Base-by-base conservation (phyloP, 2,329 filamentous ascomycete genomes). In the Monosporascus sp. region DNA sequence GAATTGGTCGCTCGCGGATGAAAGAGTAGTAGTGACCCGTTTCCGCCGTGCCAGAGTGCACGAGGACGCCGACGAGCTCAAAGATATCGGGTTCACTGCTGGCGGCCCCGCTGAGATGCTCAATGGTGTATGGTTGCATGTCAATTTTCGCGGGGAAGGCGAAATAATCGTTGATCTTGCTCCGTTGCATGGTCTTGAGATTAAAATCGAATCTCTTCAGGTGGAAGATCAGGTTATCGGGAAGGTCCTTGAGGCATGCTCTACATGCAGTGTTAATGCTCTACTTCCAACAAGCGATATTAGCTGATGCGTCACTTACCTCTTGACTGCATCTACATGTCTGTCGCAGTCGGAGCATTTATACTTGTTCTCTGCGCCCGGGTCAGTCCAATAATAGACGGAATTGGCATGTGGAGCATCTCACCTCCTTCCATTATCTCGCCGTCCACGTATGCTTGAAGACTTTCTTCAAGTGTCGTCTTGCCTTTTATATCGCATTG, bases 21-120 rank as follows among this genome's bases (percentile, higher is more conserved):
- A 91, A 97, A 0, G 93, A 97, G 72, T 97, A 97, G 72, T 99
- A 99, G 69, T 99, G 94, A 0, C 94, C 94, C 27, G 90, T 93
- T 66, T 97, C 90, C 14, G 93, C 91, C 3, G 89, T 96, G 17
- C 94, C 94, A 15, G 89, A 88, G 67, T 99, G 94, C 2, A 99
- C 90, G 18, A 99, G 83, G 46, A 99, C 84, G 3, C 94, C 94
- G n/a, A 96, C 92, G 3, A 99, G 80, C 69, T 97, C 90, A 64
- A 97, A 99, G 1, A 89, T 70, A 69, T 99, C 94, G 39, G 86
- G 80, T 45, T 82, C 71, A 4, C 73, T 74, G 3, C 76, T 69
- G 1, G 77, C 72, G 3, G 82, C 77, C 53, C 89, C 78, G 58
- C 85, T 89, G 35, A 97, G 79, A 64, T 92, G 81, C 44, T 92